phyloP scores from a whole-genome alignment of 495 filamentous ascomycete species.

The Lasiosphaeris hirsuta region DNA sequence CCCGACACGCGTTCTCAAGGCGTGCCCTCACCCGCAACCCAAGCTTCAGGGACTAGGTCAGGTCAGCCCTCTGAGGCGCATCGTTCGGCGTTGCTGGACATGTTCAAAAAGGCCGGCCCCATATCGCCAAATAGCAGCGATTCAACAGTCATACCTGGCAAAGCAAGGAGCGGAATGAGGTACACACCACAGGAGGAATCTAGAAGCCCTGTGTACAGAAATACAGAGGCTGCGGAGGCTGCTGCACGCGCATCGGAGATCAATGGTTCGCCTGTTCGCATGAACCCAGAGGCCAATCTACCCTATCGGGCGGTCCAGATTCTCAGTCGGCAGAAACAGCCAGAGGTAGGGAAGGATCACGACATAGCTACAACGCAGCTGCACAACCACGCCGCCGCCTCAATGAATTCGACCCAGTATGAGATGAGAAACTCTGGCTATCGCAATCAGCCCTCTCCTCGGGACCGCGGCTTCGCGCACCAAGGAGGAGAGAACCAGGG shows the following conservation, averaged over 20 bases:
- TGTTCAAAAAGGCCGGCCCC: slow-evolving; percentile 46
- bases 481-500: slow-evolving; percentile 14
- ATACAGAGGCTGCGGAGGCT: slow-evolving; percentile 24
- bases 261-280: slow-evolving; percentile 30
- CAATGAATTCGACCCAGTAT: slow-evolving; percentile 1
- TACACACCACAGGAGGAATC: slow-evolving; percentile 17
- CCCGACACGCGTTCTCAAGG: neutral
- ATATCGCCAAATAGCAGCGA: slow-evolving; percentile 26
- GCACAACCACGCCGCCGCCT: slow-evolving; percentile 13
- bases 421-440: slow-evolving; percentile 15
- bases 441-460: slow-evolving; percentile 20
- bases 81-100: slow-evolving; percentile 42
- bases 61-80: slow-evolving; percentile 42
- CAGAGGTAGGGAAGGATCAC: slow-evolving; percentile 15
- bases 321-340: slow-evolving; percentile 34
- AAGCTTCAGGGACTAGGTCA: slow-evolving; percentile 16
- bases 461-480: slow-evolving; percentile 16
- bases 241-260: slow-evolving; percentile 24
- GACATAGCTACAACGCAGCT: slow-evolving; percentile 13
- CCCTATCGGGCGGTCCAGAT: slow-evolving; percentile 43
- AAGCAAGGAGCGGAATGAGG: slow-evolving; percentile 6
- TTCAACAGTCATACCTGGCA: slow-evolving; percentile 15
- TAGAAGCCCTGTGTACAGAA: slow-evolving; percentile 12
- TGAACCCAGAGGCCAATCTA: slow-evolving; percentile 39
- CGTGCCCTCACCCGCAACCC: slow-evolving; percentile 1